phyloP scores from a whole-genome alignment of 139 green algal genomes.

The Closterium sp. region DNA sequence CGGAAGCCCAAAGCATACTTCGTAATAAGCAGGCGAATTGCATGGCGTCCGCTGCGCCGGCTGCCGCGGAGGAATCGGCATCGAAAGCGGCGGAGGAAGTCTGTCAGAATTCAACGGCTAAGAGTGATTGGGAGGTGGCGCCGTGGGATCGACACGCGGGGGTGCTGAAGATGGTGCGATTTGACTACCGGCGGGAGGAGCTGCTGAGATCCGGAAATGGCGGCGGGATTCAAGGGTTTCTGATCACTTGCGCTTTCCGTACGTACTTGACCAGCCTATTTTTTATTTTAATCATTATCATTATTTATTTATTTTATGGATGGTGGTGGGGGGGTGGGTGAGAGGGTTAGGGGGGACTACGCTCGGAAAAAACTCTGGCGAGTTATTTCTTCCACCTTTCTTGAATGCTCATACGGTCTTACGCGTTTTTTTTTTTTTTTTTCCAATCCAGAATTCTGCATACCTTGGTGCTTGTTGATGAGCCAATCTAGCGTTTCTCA shows the following conservation, averaged over 20 bases:
- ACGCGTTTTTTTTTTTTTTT: too few species aligned
- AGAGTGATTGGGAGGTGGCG: background rate
- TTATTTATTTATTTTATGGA: too few species aligned
- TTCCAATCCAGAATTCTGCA: too few species aligned
- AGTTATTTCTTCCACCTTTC: too few species aligned
- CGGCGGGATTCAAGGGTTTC: conserved; percentile 2
- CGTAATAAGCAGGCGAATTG: background rate
- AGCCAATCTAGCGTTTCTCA: too few species aligned
- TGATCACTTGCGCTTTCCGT: conserved; percentile 14
- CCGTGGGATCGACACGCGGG: conserved; percentile 9
- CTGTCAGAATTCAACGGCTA: background rate
- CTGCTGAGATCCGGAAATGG: background rate
- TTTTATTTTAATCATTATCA: too few species aligned
- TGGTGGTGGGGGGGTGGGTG: too few species aligned
- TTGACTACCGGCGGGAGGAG: conserved; percentile 11
- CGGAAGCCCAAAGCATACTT: too few species aligned
- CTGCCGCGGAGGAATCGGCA: background rate
- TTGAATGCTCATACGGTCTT: too few species aligned
- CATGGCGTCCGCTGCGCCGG: background rate
- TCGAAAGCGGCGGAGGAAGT: background rate
- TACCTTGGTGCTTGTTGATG: too few species aligned
- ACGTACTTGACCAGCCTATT: background rate
- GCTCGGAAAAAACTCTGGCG: too few species aligned
- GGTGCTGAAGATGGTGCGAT: conserved; percentile 15
- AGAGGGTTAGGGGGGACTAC: too few species aligned